Conservation (phyloP, 768 basidiomycete genomes). For the Leucosporidium creatinivorum region DNA sequence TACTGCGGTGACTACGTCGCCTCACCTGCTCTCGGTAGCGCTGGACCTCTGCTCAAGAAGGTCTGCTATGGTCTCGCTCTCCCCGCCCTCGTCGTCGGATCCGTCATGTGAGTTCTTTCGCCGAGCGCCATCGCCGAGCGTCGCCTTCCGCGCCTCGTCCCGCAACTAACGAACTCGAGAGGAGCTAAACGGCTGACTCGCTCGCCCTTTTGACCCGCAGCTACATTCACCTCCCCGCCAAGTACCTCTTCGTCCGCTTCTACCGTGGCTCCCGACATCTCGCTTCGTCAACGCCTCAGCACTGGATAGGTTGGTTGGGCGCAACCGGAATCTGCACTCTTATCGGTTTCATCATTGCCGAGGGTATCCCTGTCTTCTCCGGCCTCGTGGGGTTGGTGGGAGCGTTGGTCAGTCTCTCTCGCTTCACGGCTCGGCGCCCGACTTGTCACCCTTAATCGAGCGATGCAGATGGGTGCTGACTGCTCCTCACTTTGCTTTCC, state of each 20-base stretch:
- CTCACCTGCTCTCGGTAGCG: slow-evolving; percentile 36
- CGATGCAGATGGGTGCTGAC: no score
- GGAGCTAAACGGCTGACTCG: no score
- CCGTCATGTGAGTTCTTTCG: no score
- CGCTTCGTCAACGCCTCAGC: slow-evolving; percentile 20
- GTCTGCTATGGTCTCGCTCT: slow-evolving; percentile 27
- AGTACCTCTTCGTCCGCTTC: slow-evolving; percentile 38
- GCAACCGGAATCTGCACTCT: slow-evolving; percentile 16
- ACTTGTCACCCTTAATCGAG: no score
- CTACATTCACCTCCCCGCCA: slow-evolving; percentile 22
- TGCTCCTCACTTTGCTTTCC: no score
- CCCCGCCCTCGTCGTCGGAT: slow-evolving; percentile 24
- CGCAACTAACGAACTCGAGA: no score
- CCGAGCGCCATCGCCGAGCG: no score
- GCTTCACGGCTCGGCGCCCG: no score
- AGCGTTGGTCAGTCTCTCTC: neutral
- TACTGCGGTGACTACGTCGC: slow-evolving; percentile 32
- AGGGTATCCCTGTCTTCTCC: slow-evolving; percentile 11
- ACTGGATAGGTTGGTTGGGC: slow-evolving; percentile 31
- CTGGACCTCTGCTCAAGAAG: slow-evolving; percentile 14
- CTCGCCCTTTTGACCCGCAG: no score
- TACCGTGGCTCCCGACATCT: slow-evolving; percentile 33
- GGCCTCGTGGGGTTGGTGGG: neutral
- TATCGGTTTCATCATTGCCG: slow-evolving; percentile 29
- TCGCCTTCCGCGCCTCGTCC: no score